phyloP scores from a whole-genome alignment of 2,329 filamentous ascomycete genomes.

The Microdochium paspali region DNA sequence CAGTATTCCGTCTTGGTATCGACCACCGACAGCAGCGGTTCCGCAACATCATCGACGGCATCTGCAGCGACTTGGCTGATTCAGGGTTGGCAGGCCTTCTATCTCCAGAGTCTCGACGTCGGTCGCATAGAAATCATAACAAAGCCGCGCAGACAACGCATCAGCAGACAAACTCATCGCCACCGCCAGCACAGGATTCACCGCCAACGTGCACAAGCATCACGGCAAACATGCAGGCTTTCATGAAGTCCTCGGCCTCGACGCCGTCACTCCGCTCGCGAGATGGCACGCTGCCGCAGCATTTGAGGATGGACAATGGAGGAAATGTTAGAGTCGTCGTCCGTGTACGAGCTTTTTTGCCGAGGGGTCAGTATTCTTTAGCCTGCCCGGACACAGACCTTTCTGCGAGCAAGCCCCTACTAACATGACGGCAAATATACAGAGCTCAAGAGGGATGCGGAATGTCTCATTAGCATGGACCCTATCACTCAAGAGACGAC shows the following conservation, averaged over 20 bases:
- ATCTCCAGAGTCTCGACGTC: too few species aligned
- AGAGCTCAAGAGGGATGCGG: constrained; percentile 75
- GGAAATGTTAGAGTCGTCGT: constrained; percentile 80
- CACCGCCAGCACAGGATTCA: not conserved
- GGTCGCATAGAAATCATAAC: too few species aligned
- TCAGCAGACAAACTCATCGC: not conserved
- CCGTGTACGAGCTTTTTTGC: constrained; percentile 69
- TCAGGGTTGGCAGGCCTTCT: not conserved
- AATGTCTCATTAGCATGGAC: constrained; percentile 89
- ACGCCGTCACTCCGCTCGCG: constrained; percentile 69
- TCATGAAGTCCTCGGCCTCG: constrained; percentile 59
- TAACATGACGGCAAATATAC: constrained; percentile 5
- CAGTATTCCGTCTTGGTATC: not conserved
- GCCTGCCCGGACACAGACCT: constrained; percentile 1
- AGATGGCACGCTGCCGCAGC: constrained; percentile 53
- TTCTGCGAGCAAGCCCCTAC: constrained; percentile 6
- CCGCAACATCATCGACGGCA: not conserved
- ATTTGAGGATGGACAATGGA: constrained; percentile 48
- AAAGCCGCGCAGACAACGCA: too few species aligned
- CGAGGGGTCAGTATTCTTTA: constrained; percentile 49
- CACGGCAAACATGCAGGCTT: constrained; percentile 16
- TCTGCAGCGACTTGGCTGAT: not conserved
- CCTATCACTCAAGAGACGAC: constrained; percentile 78
- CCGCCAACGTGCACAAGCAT: not conserved
- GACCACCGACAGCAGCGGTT: constrained; percentile 1